phyloP scores from a whole-genome alignment of 108 stramenopile genomes.

The Discostella pseudostelligera region DNA sequence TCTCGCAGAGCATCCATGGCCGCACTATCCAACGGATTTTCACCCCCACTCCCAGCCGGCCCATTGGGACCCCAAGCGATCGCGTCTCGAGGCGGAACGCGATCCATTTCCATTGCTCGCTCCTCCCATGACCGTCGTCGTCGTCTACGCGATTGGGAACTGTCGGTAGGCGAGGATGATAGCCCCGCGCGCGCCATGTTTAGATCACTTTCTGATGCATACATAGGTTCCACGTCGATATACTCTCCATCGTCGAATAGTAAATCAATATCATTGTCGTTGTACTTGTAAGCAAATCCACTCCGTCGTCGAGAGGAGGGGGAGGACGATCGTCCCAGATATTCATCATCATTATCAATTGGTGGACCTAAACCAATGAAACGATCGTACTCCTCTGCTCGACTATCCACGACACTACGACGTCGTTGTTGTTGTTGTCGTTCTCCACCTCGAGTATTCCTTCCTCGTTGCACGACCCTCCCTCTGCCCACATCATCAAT shows the following conservation, averaged over 20 bases:
- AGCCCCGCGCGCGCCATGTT: conserved; percentile 18
- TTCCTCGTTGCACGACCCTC: neutral
- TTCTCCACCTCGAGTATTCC: conserved; percentile 4
- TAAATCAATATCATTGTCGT: conserved; percentile 37
- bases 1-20: conserved; percentile 73
- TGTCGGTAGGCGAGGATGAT: neutral
- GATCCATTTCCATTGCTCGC: conserved; percentile 66
- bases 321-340: neutral
- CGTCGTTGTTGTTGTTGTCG: conserved; percentile 14
- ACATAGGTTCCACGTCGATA: conserved; percentile 26
- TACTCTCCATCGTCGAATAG: conserved; percentile 48
- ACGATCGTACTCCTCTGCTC: conserved; percentile 41
- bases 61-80: conserved; percentile 82
- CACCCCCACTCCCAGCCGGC: conserved; percentile 27
- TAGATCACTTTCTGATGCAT: conserved; percentile 31
- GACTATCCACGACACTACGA: conserved; percentile 14
- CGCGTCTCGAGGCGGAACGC: conserved; percentile 60
- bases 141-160: neutral
- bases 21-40: conserved; percentile 68
- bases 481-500: neutral
- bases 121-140: conserved; percentile 67
- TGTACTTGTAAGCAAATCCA: conserved; percentile 65
- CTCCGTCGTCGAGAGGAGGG: conserved; percentile 35
- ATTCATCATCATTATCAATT: conserved; percentile 25
- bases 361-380: conserved; percentile 34